These are phyloP conservation scores for Coemansia pectinata DNA, from an alignment of 192 early-diverging fungal species.

Conservation along the genomic window DNA sequence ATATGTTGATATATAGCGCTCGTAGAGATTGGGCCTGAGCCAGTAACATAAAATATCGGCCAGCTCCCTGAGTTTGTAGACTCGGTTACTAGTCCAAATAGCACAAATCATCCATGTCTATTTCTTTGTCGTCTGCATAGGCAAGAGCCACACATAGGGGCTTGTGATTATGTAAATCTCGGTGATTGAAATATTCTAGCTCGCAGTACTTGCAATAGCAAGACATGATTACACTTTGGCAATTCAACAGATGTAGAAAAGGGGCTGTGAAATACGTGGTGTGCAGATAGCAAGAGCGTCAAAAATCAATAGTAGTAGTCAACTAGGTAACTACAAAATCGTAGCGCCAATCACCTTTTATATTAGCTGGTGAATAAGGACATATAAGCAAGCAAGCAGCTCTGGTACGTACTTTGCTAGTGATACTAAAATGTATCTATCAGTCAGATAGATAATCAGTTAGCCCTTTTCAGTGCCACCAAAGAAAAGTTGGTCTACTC, in stretches of 20 bases:
- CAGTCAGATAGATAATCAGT: not conserved
- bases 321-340: not conserved
- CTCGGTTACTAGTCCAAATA: not conserved
- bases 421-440: not conserved
- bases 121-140: not conserved
- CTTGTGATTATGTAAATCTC: not conserved
- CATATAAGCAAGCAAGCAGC: not conserved
- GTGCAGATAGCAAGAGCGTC: not conserved
- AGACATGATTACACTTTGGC: not conserved
- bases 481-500: not conserved
- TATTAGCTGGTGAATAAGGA: not conserved
- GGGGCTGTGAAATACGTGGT: not conserved
- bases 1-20: not conserved
- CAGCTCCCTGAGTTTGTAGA: not conserved
- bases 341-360: not conserved
- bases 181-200: not conserved
- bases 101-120: not conserved
- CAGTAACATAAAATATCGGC: not conserved
- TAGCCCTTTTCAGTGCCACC: not conserved
- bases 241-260: not conserved
- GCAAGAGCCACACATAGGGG: not conserved
- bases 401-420: not conserved
- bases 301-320: not conserved
- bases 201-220: not conserved
- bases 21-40: not conserved